A percentile compares a stretch with the other conserved stretches of the same genome.
Conservation (phyloP, 768 basidiomycete genomes). For the Hygrophorus russula region DNA sequence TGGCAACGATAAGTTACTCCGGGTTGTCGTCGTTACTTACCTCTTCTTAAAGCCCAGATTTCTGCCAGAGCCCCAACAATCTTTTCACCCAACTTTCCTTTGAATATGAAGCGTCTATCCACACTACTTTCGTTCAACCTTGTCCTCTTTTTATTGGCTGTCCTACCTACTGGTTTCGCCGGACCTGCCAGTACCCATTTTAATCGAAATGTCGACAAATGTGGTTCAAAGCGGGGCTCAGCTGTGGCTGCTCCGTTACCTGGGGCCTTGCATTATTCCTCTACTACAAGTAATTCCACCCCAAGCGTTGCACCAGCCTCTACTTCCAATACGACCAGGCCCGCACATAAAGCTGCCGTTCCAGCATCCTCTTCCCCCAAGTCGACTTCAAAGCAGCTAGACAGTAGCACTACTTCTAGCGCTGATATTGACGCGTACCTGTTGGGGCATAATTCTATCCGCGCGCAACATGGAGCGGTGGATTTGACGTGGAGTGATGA, state of each 20-base stretch:
- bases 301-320: too few relatives aligned
- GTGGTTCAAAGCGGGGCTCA: constrained; percentile 32
- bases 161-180: constrained; percentile 28
- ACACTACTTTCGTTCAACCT: constrained; percentile 10
- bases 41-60: constrained; percentile 2
- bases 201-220: constrained; percentile 22
- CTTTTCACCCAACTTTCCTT: constrained; percentile 11
- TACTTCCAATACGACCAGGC: too few relatives aligned
- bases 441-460: constrained; percentile 47
- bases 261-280: too few relatives aligned
- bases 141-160: constrained; percentile 16
- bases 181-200: constrained; percentile 35
- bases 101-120: constrained; percentile 25
- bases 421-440: constrained; percentile 46
- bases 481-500: constrained; percentile 53
- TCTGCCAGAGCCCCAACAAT: constrained; percentile 14
- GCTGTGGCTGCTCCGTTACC: too few relatives aligned
- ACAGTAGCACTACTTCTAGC: constrained; percentile 18
- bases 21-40: neutral
- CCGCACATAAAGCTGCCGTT: too few relatives aligned
- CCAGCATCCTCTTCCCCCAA: too few relatives aligned
- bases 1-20: too few relatives aligned
- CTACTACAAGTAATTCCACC: too few relatives aligned
- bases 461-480: constrained; percentile 52
- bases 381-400: too few relatives aligned